Base-by-base conservation (phyloP, 306 rosid species). In the Citrullus amarus region DNA sequence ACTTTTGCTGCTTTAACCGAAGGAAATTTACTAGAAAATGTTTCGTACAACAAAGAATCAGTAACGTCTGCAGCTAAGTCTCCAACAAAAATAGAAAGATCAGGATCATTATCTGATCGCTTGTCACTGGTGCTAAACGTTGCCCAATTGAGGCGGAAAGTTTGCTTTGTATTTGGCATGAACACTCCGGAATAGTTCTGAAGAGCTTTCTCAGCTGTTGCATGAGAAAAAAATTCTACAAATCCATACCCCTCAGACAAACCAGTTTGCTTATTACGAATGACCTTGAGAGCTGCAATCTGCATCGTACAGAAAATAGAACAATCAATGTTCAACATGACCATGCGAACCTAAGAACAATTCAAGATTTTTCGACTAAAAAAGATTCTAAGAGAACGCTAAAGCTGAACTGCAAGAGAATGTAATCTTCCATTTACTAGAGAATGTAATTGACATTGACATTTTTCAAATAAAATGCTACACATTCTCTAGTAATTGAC, bases 71-170 rank as follows among this genome's bases (percentile, higher is more conserved):
- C 89, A 51, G 98, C 96, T 86, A 93, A 89, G 81, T 93, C 98
- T 86, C 98, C 98, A 77, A 93, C 98, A 79, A 93, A 93, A 68
- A 93, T 90, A 75, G 98, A 93, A 79, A 93, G 93, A 83, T 93
- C 98, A 1, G 98, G 92, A 66, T 87, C 89, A 84, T 88, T 93
- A 78, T 90, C 98, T 36, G 97, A 88, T 41, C 90, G 96, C 88
- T 90, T 91, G 75, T 93, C 97, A 77, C 93, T 93, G 25, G 93
- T 82, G 84, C 96, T 91, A 85, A 93, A 91, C 75, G 97, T 84
- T 2, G 98, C 98, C 98, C 98, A 93, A 87, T 93, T 93, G 67
- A 93, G 88, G 71, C 97, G 97, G 84, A 93, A 91, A 66, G 96
- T 87, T 75, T 90, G 98, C 22, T 93, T 97, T 39, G 91, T 89